Evolutionary conservation across 208 protist genomes (phyloP).

Genomic region (Trypanosoma vivax): DNA sequence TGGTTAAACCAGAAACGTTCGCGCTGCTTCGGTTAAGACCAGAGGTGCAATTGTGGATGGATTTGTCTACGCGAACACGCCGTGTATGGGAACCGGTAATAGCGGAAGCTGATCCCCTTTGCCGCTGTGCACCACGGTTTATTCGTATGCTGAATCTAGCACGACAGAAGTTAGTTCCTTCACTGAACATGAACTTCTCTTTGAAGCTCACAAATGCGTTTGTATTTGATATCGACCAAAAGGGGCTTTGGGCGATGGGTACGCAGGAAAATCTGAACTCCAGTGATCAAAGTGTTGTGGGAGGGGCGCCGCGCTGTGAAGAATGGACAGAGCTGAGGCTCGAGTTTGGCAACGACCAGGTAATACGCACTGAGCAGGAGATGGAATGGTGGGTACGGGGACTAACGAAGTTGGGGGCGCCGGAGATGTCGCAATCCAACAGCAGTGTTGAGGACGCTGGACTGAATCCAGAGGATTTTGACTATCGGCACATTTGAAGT

Average conservation of each 20-base stretch:
- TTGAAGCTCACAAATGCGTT: conserved; percentile 85
- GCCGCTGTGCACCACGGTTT: conserved; percentile 65
- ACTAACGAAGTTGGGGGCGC: conserved; percentile 71
- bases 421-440: conserved; percentile 76
- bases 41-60: conserved; percentile 76
- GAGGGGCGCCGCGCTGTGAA: conserved; percentile 45
- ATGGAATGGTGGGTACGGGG: conserved; percentile 89
- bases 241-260: conserved; percentile 80
- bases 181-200: conserved; percentile 86
- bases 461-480: conserved; percentile 74
- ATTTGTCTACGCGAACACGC: conserved; percentile 49
- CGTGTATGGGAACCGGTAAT: conserved; percentile 78
- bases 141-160: conserved; percentile 80
- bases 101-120: conserved; percentile 59
- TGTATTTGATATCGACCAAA: conserved; percentile 75
- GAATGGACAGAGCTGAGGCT: conserved; percentile 80
- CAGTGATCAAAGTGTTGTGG: conserved; percentile 12
- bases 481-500: conserved; percentile 73
- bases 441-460: conserved; percentile 75
- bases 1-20: conserved; percentile 81
- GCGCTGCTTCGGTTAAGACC: conserved; percentile 63
- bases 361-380: conserved; percentile 80
- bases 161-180: conserved; percentile 78
- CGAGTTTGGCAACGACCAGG: conserved; percentile 76
- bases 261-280: conserved; percentile 67